phyloP scores from a whole-genome alignment of 192 early-diverging fungal genomes.

The Coemansia pectinata region DNA sequence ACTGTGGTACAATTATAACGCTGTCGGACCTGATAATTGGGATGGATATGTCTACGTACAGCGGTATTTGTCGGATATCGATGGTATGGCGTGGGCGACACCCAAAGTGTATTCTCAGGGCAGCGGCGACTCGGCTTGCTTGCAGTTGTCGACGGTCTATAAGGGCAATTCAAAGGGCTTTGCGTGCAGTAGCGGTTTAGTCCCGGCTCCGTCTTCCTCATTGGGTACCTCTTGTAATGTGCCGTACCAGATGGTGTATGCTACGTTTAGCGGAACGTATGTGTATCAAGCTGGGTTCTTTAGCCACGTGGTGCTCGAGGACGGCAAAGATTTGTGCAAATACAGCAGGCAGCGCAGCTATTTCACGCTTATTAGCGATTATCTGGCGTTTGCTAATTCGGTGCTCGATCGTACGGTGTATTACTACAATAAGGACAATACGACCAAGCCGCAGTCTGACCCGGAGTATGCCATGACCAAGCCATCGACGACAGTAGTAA shows the following conservation, averaged over 20 bases:
- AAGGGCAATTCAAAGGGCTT: slow-evolving; percentile 14
- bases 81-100: slow-evolving; percentile 15
- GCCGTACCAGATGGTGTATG: slow-evolving; percentile 20
- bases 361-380: slow-evolving; percentile 25
- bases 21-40: slow-evolving; percentile 6
- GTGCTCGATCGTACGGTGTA: slow-evolving; percentile 9
- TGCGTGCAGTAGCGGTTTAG: slow-evolving; percentile 5
- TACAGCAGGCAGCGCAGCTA: slow-evolving; percentile 12
- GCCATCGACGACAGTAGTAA: background rate
- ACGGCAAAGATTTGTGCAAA: slow-evolving; percentile 21
- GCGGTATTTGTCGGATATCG: slow-evolving; percentile 8
- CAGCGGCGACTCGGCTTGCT: slow-evolving; percentile 5
- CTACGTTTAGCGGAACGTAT: background rate
- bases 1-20: slow-evolving; percentile 24
- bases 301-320: slow-evolving; percentile 17
- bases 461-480: slow-evolving; percentile 4
- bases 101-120: background rate
- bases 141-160: slow-evolving; percentile 17
- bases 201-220: background rate
- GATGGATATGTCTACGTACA: slow-evolving; percentile 12
- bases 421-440: background rate
- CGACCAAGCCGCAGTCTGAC: background rate
- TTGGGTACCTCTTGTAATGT: slow-evolving; percentile 9
- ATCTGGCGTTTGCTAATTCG: slow-evolving; percentile 16
- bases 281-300: slow-evolving; percentile 26